Conservation (phyloP, 495 filamentous ascomycete genomes). For the Podospora fimiseda region DNA sequence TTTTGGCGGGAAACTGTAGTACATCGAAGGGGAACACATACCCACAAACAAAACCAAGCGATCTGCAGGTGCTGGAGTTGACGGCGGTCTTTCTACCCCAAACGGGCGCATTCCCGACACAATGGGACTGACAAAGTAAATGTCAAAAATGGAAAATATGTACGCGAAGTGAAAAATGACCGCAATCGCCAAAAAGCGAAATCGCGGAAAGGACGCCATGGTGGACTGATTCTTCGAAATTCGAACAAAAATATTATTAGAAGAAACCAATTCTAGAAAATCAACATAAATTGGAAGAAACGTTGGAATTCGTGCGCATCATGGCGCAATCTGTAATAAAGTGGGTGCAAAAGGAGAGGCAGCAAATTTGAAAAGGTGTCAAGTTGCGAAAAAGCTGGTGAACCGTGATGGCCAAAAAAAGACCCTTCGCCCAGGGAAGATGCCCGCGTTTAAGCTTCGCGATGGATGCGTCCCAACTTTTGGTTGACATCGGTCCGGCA, state of each 20-base stretch:
- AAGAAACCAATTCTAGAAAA: not conserved
- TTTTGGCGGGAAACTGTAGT: constrained; percentile 12
- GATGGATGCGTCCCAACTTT: not conserved
- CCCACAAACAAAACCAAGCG: constrained; percentile 92
- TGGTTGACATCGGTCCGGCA: not conserved
- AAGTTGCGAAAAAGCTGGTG: not conserved
- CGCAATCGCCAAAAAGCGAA: constrained; percentile 85
- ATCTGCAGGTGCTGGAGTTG: constrained; percentile 70
- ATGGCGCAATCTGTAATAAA: constrained; percentile 10
- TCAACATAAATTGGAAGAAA: not conserved
- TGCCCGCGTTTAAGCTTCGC: too few relatives aligned
- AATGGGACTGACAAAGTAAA: constrained; percentile 98
- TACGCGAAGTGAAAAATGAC: constrained; percentile 93
- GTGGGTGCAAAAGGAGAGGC: not conserved
- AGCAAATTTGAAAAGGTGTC: not conserved
- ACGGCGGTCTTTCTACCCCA: constrained; percentile 54
- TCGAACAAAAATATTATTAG: not conserved
- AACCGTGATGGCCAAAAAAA: constrained; percentile 12
- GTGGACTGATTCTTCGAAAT: constrained; percentile 4
- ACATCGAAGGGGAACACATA: constrained; percentile 35
- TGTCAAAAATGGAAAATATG: constrained; percentile 95
- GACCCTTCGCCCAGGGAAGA: too few relatives aligned
- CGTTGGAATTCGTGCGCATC: constrained; percentile 3
- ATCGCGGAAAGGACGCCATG: constrained; percentile 78
- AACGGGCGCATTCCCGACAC: constrained; percentile 90